Percentiles rank a stretch among this genome's conserved stretches.
phyloP scores from a whole-genome alignment of 1,139 yeast species.

The Diutina scorzettiae region DNA sequence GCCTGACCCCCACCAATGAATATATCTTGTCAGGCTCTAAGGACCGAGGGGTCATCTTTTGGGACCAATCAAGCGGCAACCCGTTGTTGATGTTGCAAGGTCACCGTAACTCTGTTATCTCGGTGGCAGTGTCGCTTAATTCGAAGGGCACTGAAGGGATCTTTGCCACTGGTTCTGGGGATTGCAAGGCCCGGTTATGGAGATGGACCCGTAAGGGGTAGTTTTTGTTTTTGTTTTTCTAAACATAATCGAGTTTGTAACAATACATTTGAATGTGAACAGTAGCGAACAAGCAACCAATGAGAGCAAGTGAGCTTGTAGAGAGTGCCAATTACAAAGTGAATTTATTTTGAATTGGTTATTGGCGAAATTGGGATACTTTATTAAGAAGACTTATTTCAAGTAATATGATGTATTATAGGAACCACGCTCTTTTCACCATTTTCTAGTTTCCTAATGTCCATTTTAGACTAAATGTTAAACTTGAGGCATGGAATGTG shows the following conservation, averaged over 20 bases:
- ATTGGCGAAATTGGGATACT: too few relatives aligned
- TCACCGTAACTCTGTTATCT: conserved; percentile 89
- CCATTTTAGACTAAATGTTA: too few relatives aligned
- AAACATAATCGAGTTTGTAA: conserved; percentile 2
- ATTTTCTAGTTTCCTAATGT: too few relatives aligned
- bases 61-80: conserved; percentile 91
- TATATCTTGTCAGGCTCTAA: conserved; percentile 91
- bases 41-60: conserved; percentile 93
- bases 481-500: too few relatives aligned
- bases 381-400: too few relatives aligned
- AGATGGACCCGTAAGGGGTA: conserved; percentile 33
- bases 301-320: too few relatives aligned
- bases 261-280: conserved; percentile 1
- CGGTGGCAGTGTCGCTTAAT: conserved; percentile 80
- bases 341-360: too few relatives aligned
- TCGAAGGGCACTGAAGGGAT: conserved; percentile 61
- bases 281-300: too few relatives aligned
- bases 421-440: too few relatives aligned
- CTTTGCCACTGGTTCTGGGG: conserved; percentile 97
- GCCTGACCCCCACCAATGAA: conserved; percentile 88
- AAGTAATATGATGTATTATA: too few relatives aligned
- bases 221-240: not conserved
- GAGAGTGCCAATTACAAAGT: too few relatives aligned
- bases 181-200: conserved; percentile 96
- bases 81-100: conserved; percentile 95